Conservation (phyloP, 768 basidiomycete species). For the Nevesoporus exiguus region DNA sequence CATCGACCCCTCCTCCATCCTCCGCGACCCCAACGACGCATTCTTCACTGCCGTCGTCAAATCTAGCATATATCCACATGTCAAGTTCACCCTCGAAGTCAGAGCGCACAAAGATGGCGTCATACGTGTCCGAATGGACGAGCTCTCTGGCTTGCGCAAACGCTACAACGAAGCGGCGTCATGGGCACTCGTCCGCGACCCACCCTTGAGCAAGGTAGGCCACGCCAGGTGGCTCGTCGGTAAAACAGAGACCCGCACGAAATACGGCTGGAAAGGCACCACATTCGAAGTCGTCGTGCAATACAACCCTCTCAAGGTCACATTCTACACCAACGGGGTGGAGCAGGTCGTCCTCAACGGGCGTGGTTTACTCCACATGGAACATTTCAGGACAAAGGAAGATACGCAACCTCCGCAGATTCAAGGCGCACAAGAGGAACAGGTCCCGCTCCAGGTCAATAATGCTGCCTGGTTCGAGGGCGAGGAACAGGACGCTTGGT, state of each 20-base stretch:
- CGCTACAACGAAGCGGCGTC: conserved; percentile 89
- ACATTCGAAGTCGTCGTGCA: conserved; percentile 64
- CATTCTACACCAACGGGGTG: conserved; percentile 67
- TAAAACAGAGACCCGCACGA: conserved; percentile 59
- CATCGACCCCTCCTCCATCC: conserved; percentile 55
- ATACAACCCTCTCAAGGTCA: conserved; percentile 74
- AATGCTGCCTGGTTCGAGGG: conserved; percentile 84
- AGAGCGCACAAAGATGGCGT: conserved; percentile 86
- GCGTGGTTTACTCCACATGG: conserved; percentile 91
- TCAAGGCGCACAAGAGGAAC: conserved; percentile 41
- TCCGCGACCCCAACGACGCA: conserved; percentile 48
- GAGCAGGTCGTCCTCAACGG: conserved; percentile 90
- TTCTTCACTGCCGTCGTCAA: conserved; percentile 72
- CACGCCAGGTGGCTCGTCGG: conserved; percentile 62
- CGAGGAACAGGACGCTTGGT: conserved; percentile 75
- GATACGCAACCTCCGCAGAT: conserved; percentile 40
- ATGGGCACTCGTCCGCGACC: conserved; percentile 83
- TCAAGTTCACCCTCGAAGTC: conserved; percentile 79
- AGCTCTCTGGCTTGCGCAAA: conserved; percentile 71
- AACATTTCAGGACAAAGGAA: conserved; percentile 82
- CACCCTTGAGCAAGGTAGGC: conserved; percentile 45
- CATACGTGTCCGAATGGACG: conserved; percentile 90
- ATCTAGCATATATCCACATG: conserved; percentile 78
- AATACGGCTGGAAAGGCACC: conserved; percentile 62
- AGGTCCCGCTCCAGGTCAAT: conserved; percentile 53